phyloP scores from a whole-genome alignment of 2,329 filamentous ascomycete species.

The Phoma herbarum region DNA sequence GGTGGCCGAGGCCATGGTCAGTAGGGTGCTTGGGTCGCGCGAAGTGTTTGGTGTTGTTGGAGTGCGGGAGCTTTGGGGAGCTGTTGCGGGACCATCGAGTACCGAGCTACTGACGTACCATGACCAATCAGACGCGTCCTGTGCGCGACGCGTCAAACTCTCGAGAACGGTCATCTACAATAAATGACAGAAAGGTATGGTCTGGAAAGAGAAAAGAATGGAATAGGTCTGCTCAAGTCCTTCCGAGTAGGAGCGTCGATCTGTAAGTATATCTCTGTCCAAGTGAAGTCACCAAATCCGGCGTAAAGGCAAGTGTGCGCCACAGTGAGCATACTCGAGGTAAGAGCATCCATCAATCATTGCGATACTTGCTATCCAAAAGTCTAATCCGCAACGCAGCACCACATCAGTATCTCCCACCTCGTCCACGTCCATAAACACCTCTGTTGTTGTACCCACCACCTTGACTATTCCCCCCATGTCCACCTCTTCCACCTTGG shows the following conservation, averaged over 20 bases:
- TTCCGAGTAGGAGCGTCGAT: not conserved
- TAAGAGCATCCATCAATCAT: not conserved
- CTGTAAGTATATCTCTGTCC: not conserved
- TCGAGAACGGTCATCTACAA: not conserved
- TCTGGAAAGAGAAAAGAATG: not conserved
- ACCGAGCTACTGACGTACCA: slow-evolving; percentile 22
- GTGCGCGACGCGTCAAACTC: slow-evolving; percentile 10
- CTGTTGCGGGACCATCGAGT: slow-evolving; percentile 11
- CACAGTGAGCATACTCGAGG: not conserved
- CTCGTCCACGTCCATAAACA: slow-evolving; percentile 29
- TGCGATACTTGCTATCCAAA: not conserved
- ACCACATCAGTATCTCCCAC: slow-evolving; percentile 10
- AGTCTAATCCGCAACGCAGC: not conserved
- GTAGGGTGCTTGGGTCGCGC: slow-evolving; percentile 6
- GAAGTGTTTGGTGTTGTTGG: slow-evolving; percentile 8
- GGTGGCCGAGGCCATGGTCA: slow-evolving; percentile 33
- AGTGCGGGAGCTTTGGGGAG: slow-evolving; percentile 5
- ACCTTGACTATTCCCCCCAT: slow-evolving; percentile 24
- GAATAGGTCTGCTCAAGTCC: not conserved
- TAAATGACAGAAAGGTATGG: not conserved
- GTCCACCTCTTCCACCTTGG: slow-evolving; percentile 30
- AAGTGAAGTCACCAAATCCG: not conserved
- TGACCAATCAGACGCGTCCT: slow-evolving; percentile 20
- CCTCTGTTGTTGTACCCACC: slow-evolving; percentile 29
- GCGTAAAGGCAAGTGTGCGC: not conserved